Evolutionary conservation across 306 rosid genomes (phyloP), one percentile per base, ranked within the genome.

Genomic region (Phaseolus lunatus): DNA sequence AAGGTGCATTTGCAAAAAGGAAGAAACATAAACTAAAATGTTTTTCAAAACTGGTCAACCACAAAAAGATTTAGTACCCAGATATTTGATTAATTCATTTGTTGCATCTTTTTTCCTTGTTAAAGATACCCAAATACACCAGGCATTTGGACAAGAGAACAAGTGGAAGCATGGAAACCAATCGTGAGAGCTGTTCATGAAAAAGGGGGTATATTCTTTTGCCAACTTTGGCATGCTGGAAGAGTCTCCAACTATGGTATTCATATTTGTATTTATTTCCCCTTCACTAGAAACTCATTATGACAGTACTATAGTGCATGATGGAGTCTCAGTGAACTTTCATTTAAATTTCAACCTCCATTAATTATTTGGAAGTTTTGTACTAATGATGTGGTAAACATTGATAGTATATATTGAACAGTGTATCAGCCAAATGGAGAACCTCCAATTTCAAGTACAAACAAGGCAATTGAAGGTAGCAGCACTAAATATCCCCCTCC

Each of bases 161-260:
- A 84, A 0, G 85, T 82, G 0, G 87, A 81, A 73, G 89, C 86
- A 22, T 87, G 91, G 94, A 86, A 87, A 70, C 87, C 87, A 16
- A 81, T 87, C 22, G 91, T 86, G 50, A 47, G 9, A 26, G 90
- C 86, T 13, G 94, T 90, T 41, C 91, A 87, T 57, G 76, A 69
- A 22, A 80, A 86, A 69, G 90, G 85, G 11, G 87, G 86, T 44
- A 73, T 82, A 2, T 84, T 90, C 73, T 87, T 86, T 33, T 86
- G 91, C 64, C 94, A 90, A 78, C 86, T 87, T 4, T 82, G 87
- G 91, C 94, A 87, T 47, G 86, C 87, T 0, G 90, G 90, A 56
- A 81, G 87, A 58, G 90, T 73, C 61, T 87, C 90, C 63, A 57
- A 67, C 57, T 47, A 84, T 43, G 80, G 90, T 43, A 43, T 12